Base-by-base conservation (phyloP, 2,329 filamentous ascomycete genomes). In the Nothopassalora personata region DNA sequence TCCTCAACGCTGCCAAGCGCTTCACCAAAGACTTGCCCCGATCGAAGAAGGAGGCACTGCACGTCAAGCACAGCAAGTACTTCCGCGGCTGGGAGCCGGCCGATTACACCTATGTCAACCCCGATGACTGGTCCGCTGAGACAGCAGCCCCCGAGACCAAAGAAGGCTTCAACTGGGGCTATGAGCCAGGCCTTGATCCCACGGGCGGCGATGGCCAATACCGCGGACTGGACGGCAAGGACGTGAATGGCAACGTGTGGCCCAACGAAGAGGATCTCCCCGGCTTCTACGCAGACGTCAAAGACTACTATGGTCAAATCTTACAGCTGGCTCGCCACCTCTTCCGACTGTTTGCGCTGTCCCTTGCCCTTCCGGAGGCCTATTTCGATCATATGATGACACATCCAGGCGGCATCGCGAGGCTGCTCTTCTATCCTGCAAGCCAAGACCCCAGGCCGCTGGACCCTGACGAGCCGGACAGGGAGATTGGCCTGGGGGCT, bases 121-220 rank as follows among this genome's bases (percentile, higher is more conserved):
- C 74, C 11, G 72, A 72, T 34, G 63, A 70, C 36, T 68, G 66
- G 66, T 54, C 51, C 33, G 54, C 55, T 10, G 59, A 59, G 13
- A 62, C 63, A 19, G 67, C 65, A 11, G 63, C 63, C 7, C 65
- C 70, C 15, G 75, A 78, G 64, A 73, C 72, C 0, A 77, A 77
- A 57, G 73, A 77, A 55, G 73, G 70, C 1, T 77, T 76, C 66
- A 77, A 77, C 53, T 77, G 73, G 65, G 72, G 74, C 6, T 78
- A 79, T 56, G 76, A 77, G 63, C 67, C 64, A 19, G 69, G 63
- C 8, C 66, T 78, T 5, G 76, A 77, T 57, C 68, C 66, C 1
- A 72, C 67, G 0, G 75, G 74, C 4, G 75, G 75, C 13, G 75
- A 79, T 68, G 75, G 75, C 4, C 58, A 69, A 58, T 77, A 77